Conservation (phyloP, 164 flowering plant genomes). For the Taxillus chinensis region DNA sequence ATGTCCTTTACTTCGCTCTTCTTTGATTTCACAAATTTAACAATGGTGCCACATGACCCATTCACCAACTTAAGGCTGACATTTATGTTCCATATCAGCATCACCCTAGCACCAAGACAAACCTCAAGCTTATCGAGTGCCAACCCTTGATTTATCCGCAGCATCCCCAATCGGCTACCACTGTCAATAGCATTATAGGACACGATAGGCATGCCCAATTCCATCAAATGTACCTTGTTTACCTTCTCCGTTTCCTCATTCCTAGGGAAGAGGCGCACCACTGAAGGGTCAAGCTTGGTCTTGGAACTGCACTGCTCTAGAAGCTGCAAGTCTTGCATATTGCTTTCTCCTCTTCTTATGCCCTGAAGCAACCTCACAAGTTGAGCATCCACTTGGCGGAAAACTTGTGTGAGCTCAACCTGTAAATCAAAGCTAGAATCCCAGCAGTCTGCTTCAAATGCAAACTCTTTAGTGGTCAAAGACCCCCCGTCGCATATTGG, state of each 20-base stretch:
- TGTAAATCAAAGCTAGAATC: slow-evolving; percentile 38
- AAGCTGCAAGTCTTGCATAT: slow-evolving; percentile 21
- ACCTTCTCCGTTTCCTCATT: slow-evolving; percentile 33
- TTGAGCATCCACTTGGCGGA: slow-evolving; percentile 35
- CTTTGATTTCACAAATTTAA: slow-evolving; percentile 13
- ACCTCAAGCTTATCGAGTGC: slow-evolving; percentile 31
- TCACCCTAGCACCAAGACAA: slow-evolving; percentile 48
- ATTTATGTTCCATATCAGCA: slow-evolving; percentile 41
- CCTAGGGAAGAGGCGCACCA: slow-evolving; percentile 39
- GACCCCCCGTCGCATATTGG: slow-evolving; percentile 17
- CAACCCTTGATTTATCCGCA: slow-evolving; percentile 30
- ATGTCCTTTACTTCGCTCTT: neutral
- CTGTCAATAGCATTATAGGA: slow-evolving; percentile 33
- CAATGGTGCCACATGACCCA: slow-evolving; percentile 53
- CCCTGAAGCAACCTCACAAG: slow-evolving; percentile 41
- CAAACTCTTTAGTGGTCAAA: slow-evolving; percentile 22
- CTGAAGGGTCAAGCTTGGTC: slow-evolving; percentile 18
- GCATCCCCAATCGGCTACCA: slow-evolving; percentile 29
- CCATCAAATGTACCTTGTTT: slow-evolving; percentile 24
- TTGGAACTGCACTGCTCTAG: slow-evolving; percentile 19
- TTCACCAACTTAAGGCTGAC: slow-evolving; percentile 29
- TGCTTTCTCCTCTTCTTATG: slow-evolving; percentile 36
- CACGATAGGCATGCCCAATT: slow-evolving; percentile 17
- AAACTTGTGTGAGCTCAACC: slow-evolving; percentile 35
- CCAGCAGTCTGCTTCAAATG: slow-evolving; percentile 70